Conservation (phyloP, 371 early-diverging fungal species). For the Mucor mucedo region DNA sequence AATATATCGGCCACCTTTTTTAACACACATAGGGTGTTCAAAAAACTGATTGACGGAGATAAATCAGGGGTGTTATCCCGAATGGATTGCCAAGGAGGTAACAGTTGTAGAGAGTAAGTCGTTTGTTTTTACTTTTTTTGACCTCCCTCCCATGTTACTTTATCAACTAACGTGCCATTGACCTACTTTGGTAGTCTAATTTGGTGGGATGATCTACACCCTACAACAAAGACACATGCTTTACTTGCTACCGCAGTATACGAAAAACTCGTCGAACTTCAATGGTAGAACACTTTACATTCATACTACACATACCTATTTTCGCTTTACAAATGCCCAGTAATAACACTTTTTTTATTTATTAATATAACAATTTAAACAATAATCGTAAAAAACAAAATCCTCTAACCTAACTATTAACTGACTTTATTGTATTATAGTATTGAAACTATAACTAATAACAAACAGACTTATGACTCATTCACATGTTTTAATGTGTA, state of each 20-base stretch:
- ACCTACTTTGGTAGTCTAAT: slow-evolving; percentile 10
- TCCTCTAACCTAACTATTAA: too few relatives aligned
- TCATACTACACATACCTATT: too few relatives aligned
- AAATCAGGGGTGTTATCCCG: background rate
- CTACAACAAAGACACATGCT: slow-evolving; percentile 13
- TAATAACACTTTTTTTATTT: too few relatives aligned
- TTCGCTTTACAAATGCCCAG: too few relatives aligned
- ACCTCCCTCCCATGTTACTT: background rate
- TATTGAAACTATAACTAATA: too few relatives aligned
- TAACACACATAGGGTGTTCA: slow-evolving; percentile 10
- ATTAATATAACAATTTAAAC: too few relatives aligned
- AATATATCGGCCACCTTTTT: slow-evolving; percentile 1
- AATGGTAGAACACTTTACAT: slow-evolving; percentile 1
- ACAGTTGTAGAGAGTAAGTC: slow-evolving; percentile 17
- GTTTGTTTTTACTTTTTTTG: background rate
- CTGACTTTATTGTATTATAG: too few relatives aligned
- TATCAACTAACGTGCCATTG: background rate
- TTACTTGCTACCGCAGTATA: slow-evolving; percentile 15
- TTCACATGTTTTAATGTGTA: too few relatives aligned
- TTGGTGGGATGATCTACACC: slow-evolving; percentile 29
- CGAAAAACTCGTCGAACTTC: background rate
- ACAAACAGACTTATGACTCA: too few relatives aligned
- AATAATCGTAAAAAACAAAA: too few relatives aligned
- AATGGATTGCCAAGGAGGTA: slow-evolving; percentile 7
- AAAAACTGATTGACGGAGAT: background rate